A percentile compares a stretch with the other conserved stretches of the same genome.
These are phyloP conservation scores for Bruguiera hainesii DNA, from an alignment of 441 rosid species.

Conservation along the genomic window DNA sequence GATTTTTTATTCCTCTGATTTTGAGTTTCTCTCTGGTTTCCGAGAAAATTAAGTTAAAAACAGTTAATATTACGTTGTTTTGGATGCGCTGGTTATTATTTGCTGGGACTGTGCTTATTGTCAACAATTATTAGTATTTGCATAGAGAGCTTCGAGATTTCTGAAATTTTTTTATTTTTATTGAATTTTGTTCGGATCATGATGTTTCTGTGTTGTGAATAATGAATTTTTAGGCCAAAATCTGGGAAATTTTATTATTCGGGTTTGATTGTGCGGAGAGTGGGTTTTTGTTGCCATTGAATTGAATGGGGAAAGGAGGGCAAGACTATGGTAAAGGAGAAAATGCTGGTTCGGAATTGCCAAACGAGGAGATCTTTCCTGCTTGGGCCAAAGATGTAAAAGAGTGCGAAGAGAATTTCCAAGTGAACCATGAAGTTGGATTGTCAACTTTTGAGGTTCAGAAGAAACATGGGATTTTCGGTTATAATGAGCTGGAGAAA, in stretches of 20 bases:
- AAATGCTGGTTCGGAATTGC: conserved; percentile 16
- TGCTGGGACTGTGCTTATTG: too few species aligned
- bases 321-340: conserved; percentile 45
- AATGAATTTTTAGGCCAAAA: background rate
- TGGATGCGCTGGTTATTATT: background rate
- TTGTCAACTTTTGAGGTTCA: conserved; percentile 43
- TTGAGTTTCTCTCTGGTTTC: conserved; percentile 4
- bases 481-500: conserved; percentile 60
- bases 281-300: conserved; percentile 13
- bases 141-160: background rate
- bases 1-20: background rate
- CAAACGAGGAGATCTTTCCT: conserved; percentile 35
- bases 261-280: background rate
- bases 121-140: background rate
- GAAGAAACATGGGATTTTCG: conserved; percentile 38
- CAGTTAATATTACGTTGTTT: background rate
- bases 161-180: background rate
- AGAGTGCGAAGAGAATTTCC: conserved; percentile 57
- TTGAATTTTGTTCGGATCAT: background rate
- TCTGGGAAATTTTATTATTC: background rate
- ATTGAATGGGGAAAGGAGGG: conserved; percentile 74
- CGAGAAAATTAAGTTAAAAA: background rate
- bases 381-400: conserved; percentile 63
- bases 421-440: conserved; percentile 43
- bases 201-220: background rate